phyloP scores from a whole-genome alignment of 371 early-diverging fungal species.

The Syncephalastrum contaminatum region DNA sequence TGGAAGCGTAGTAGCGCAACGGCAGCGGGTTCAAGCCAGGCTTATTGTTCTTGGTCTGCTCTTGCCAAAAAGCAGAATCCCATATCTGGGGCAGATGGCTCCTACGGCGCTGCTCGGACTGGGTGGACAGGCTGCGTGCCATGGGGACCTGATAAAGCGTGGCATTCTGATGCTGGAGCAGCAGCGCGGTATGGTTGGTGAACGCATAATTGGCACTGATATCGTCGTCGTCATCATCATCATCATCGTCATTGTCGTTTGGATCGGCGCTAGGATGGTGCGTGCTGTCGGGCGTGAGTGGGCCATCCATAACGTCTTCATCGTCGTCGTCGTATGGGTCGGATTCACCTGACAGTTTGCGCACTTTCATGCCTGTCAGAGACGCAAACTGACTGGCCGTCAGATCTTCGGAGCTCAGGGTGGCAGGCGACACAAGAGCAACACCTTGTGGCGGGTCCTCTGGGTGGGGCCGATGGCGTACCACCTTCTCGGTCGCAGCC shows the following conservation, averaged over 20 bases:
- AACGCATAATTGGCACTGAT: constrained; percentile 11
- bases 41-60: constrained; percentile 5
- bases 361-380: constrained; percentile 40
- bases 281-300: not conserved
- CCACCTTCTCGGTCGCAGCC: constrained; percentile 44
- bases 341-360: constrained; percentile 5
- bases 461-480: constrained; percentile 18
- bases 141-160: constrained; percentile 4
- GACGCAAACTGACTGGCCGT: constrained; percentile 50
- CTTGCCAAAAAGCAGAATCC: constrained; percentile 45
- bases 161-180: no score
- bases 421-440: not conserved
- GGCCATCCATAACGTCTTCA: constrained; percentile 8
- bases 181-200: constrained; percentile 18
- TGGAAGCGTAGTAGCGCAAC: constrained; percentile 7
- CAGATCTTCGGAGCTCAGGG: constrained; percentile 37
- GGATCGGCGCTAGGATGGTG: constrained; percentile 3
- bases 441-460: constrained; percentile 1
- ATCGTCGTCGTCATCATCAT: constrained; percentile 9
- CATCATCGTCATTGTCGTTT: constrained; percentile 13
- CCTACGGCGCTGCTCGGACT: constrained; percentile 12
- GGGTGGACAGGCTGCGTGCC: constrained; percentile 9
- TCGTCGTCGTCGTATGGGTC: constrained; percentile 12
- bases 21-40: no score
- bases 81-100: constrained; percentile 33